Evolutionary conservation across 2,329 filamentous ascomycete species (phyloP).

Genomic region (Parascedosporium putredinis): DNA sequence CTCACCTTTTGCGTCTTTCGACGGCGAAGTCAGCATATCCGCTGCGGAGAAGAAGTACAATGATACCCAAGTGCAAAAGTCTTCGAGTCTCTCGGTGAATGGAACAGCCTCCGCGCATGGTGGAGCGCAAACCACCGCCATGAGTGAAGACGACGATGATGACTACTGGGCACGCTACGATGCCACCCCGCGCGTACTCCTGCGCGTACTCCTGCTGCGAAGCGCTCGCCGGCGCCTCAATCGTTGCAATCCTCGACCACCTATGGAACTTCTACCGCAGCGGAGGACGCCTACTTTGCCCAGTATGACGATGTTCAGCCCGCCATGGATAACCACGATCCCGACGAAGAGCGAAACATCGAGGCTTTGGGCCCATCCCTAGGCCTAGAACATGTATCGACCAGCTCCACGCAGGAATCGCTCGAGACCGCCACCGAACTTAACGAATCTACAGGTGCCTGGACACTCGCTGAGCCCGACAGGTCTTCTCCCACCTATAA

Average conservation of each 20-base stretch:
- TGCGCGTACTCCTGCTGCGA: slow-evolving; percentile 49
- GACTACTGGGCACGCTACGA: slow-evolving; percentile 76
- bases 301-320: slow-evolving; percentile 71
- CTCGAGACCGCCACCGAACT: slow-evolving; percentile 18
- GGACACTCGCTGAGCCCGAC: slow-evolving; percentile 34
- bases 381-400: slow-evolving; percentile 16
- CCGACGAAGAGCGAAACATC: slow-evolving; percentile 48
- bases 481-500: slow-evolving; percentile 24
- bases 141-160: slow-evolving; percentile 57
- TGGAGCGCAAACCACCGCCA: slow-evolving; percentile 18
- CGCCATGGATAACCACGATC: slow-evolving; percentile 70
- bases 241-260: slow-evolving; percentile 18
- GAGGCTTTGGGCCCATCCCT: slow-evolving; percentile 25
- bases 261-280: slow-evolving; percentile 25
- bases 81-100: slow-evolving; percentile 11
- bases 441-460: slow-evolving; percentile 28
- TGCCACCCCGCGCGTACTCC: slow-evolving; percentile 41
- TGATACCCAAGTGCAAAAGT: slow-evolving; percentile 17
- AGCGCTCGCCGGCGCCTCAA: slow-evolving; percentile 51
- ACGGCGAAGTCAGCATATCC: slow-evolving; percentile 37
- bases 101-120: slow-evolving; percentile 11
- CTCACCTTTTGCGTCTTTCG: slow-evolving; percentile 43
- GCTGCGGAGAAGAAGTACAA: slow-evolving; percentile 51
- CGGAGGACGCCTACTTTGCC: slow-evolving; percentile 64
- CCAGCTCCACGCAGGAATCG: slow-evolving; percentile 12